Percentiles rank a stretch among this genome's conserved stretches.
phyloP scores from a whole-genome alignment of 352 stramenopile species.

The Pythium biforme region DNA sequence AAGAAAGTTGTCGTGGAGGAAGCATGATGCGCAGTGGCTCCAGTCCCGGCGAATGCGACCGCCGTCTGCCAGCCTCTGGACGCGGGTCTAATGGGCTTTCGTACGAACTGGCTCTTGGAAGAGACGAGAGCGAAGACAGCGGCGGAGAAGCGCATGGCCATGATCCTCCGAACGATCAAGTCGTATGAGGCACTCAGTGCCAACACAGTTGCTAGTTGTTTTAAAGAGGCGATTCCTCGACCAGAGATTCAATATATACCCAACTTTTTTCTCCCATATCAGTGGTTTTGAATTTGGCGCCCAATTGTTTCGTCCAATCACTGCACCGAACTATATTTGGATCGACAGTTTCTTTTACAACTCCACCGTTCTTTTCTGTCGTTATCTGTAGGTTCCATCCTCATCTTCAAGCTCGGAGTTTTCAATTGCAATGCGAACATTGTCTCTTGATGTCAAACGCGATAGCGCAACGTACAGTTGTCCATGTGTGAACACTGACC shows the following conservation, averaged over 20 bases:
- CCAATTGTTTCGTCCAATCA: constrained; percentile 1
- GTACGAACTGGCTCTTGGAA: constrained; percentile 14
- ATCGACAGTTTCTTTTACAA: not conserved
- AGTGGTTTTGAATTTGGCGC: constrained; percentile 7
- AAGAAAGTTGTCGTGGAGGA: not conserved
- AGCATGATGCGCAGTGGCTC: constrained; percentile 4
- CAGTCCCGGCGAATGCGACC: constrained; percentile 18
- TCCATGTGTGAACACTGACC: constrained; percentile 3
- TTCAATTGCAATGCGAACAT: not conserved
- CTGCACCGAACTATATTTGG: not conserved
- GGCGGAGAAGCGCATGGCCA: not conserved
- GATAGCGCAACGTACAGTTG: constrained; percentile 10
- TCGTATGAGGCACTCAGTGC: constrained; percentile 1
- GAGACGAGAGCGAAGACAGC: not conserved
- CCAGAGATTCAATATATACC: not conserved
- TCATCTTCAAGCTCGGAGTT: too few relatives aligned
- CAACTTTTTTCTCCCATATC: not conserved
- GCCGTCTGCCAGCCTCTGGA: constrained; percentile 22
- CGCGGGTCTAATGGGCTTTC: constrained; percentile 20
- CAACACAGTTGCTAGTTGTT: constrained; percentile 1
- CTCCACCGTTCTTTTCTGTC: not conserved
- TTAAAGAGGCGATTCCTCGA: not conserved
- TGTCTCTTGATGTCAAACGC: not conserved
- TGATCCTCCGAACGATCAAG: not conserved
- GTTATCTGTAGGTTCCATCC: constrained; percentile 1